Evolutionary conservation across 2,329 filamentous ascomycete genomes (phyloP), one percentile per base, ranked within the genome.

Genomic region (Fusarium goolgardi): DNA sequence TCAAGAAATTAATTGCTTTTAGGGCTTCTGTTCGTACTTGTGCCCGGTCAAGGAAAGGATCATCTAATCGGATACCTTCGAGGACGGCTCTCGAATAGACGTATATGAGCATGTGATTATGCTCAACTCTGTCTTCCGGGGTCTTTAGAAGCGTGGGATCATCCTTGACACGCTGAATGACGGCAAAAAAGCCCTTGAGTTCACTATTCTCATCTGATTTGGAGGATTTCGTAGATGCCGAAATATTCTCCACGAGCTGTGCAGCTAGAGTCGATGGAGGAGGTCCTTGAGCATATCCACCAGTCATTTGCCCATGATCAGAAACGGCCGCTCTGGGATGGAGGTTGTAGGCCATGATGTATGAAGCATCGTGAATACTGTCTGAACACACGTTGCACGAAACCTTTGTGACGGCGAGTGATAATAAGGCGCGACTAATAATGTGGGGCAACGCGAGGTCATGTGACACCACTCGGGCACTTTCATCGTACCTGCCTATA

Each of bases 31-130:
- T 78, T 29, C 85, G 80, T 41, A 89, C 78, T 58, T 86, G 80
- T 34, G 83, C 82, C 52, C 78, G 80, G 67, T 88, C 81, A 60
- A 88, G 83, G 75, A 94, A 91, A 4, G 88, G 89, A 71, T 94
- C 88, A 71, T 93, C 87, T 74, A 87, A 84, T 67, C 85, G 84
- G 46, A 92, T 83, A 44, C 84, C 85, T 70, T 94, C 91, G 15
- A 97, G 82, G 23, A 93, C 91, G 59, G 93, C 91, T 75, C 92
- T 90, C 50, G 91, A 85, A 71, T 96, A 91, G 65, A 97, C 91
- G 74, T 92, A 94, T 53, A 97, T 90, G 50, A 97, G 86, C 79
- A 94, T 91, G 73, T 94, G 91, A 71, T 96, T 95, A 76, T 96
- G 90, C 51, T 90, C 86, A 44, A 91, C 80, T 69, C 91, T 89